These are phyloP conservation scores for Pleurozium schreberi DNA, from an alignment of 225 moss, liverwort and hornwort species.

Conservation along the genomic window DNA sequence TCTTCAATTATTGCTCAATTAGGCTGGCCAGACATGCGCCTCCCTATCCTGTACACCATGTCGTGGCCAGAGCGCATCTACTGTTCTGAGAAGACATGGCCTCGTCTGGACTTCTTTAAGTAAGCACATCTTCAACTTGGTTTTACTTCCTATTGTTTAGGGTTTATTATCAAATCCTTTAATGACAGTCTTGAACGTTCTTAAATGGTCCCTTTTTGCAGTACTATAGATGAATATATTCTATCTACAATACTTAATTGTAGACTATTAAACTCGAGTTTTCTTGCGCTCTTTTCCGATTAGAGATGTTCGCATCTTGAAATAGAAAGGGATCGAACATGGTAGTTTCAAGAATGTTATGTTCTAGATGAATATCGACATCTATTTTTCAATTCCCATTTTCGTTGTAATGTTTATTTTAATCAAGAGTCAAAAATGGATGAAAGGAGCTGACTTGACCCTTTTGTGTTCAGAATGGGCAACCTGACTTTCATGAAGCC, in stretches of 20 bases:
- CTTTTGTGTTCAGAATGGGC: slow-evolving; percentile 58
- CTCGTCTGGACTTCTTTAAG: slow-evolving; percentile 88
- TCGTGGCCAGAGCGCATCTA: slow-evolving; percentile 91
- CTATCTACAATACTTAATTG: not conserved
- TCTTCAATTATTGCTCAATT: slow-evolving; percentile 86
- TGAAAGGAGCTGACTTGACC: not conserved
- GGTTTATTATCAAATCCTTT: not conserved
- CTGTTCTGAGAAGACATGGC: slow-evolving; percentile 93
- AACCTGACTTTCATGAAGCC: slow-evolving; percentile 73
- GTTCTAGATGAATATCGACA: not conserved
- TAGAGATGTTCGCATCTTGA: not conserved
- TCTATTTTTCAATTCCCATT: not conserved
- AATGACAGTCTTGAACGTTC: not conserved
- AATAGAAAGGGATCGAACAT: not conserved
- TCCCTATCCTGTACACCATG: slow-evolving; percentile 88
- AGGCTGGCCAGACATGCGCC: slow-evolving; percentile 97
- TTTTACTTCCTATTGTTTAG: not conserved
- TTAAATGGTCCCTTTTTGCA: not conserved
- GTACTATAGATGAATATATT: not conserved
- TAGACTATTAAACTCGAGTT: not conserved
- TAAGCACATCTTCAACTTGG: slow-evolving; percentile 10
- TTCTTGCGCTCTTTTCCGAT: not conserved
- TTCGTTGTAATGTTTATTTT: not conserved
- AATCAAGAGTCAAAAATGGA: not conserved
- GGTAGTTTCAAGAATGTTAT: not conserved